These are phyloP conservation scores for Ensete glaucum DNA, from an alignment of 176 grass and related monocot genomes.

Conservation along the genomic window DNA sequence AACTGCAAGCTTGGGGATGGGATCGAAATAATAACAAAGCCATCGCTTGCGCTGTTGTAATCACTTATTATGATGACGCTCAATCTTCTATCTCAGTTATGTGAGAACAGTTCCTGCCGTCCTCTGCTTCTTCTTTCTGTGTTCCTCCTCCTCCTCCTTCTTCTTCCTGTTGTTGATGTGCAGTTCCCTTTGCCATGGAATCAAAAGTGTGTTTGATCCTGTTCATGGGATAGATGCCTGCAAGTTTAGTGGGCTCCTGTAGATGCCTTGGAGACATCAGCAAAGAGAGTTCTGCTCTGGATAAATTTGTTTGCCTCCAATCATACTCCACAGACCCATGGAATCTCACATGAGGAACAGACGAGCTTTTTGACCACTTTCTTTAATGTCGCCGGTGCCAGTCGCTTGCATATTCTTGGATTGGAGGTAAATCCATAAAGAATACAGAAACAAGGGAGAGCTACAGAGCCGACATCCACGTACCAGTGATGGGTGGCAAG, in stretches of 20 bases:
- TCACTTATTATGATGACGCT: neutral
- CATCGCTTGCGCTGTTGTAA: neutral
- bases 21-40: constrained; percentile 1
- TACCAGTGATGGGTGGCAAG: neutral
- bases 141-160: neutral
- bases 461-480: neutral
- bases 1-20: neutral
- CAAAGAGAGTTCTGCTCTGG: neutral
- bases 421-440: neutral
- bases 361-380: constrained; percentile 4
- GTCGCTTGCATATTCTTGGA: neutral
- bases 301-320: neutral
- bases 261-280: neutral
- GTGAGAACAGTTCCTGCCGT: neutral
- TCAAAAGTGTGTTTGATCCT: neutral
- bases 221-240: neutral
- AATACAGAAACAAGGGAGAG: neutral
- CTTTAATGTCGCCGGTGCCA: neutral
- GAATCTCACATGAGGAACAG: constrained; percentile 3
- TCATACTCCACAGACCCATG: neutral
- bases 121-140: neutral
- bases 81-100: neutral
- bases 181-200: neutral
- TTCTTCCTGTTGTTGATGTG: neutral
- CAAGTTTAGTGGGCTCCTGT: neutral